Evolutionary conservation across 257 asterid species (phyloP).

Genomic region (Paulownia fortunei): DNA sequence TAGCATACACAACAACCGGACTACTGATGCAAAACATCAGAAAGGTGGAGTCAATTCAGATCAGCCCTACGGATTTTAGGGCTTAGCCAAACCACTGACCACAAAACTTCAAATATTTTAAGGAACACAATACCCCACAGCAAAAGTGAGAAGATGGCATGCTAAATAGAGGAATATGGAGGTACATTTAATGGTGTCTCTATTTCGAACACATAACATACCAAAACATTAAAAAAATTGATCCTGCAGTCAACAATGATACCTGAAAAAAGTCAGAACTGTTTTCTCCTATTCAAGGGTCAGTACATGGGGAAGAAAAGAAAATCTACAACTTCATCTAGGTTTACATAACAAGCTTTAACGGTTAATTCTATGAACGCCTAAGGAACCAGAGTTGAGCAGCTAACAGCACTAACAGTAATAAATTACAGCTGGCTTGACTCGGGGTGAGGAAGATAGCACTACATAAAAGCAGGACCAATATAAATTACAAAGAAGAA

Average conservation of each 20-base stretch:
- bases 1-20: too few species aligned
- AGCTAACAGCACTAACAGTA: conserved; percentile 28
- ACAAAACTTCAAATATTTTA: not conserved
- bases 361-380: not conserved
- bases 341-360: conserved; percentile 32
- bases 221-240: not conserved
- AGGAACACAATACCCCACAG: not conserved
- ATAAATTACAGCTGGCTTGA: conserved; percentile 40
- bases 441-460: not conserved
- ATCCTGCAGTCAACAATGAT: not conserved
- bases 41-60: too few species aligned
- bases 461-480: conserved; percentile 27
- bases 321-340: conserved; percentile 19
- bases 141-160: not conserved
- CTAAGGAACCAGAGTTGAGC: conserved; percentile 27
- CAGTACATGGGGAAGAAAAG: not conserved
- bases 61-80: too few species aligned
- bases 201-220: not conserved
- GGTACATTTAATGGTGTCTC: not conserved
- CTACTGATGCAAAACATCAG: too few species aligned
- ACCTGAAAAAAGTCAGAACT: not conserved
- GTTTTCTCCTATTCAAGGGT: conserved; percentile 9
- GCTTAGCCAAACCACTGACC: not conserved
- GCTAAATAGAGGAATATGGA: not conserved
- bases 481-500: not conserved